Base-by-base conservation (phyloP, 2,329 filamentous ascomycete species). In the Xylaria multiplex region DNA sequence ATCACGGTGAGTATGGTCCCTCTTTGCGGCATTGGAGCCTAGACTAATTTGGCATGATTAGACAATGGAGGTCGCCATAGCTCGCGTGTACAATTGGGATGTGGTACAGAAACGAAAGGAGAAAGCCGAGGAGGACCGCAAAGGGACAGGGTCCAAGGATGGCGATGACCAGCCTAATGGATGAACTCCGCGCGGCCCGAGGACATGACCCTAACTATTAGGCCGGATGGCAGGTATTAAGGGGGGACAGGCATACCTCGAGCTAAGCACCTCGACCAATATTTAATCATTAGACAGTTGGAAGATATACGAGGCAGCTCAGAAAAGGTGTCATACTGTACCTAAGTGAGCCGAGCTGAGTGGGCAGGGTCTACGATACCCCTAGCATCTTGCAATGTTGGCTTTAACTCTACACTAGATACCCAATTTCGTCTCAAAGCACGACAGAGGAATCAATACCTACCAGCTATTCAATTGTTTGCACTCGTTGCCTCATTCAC, bases 11-110 rank as follows among this genome's bases (percentile, higher is more conserved):
- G 88, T 43, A 40, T 80, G 56, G 43, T 37, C 42, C 55, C 4
- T 59, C 14, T 65, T 43, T 30, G 16, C 11, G 13, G 22, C 6
- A 13, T 14, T 46, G 48, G 57, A 14, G 30, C 16, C 40, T 37
- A 19, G 45, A 57, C 67, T 69, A 43, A 69, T 57, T 32, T 16
- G 24, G 22, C 40, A n/a, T 42, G 30, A 37, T n/a, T 71, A 96
- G 93, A 97, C 94, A 0, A 90, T 99, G 84, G 96, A 99, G 80
- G 96, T 99, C 40, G 96, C 96, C 3, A 93, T 95, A 46, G 96
- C 96, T 24, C 87, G 96, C 70, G 94, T 99, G n/a, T 98, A 99
- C 81, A 99, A 99, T 80, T 98, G 96, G 95, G 96, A 99, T 76
- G 93, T 99, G 4, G 93, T 95, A 49, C 92, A 97, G 83, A 93